Base-by-base conservation (phyloP, 163 green algal species). In the Scenedesmus sp. region DNA sequence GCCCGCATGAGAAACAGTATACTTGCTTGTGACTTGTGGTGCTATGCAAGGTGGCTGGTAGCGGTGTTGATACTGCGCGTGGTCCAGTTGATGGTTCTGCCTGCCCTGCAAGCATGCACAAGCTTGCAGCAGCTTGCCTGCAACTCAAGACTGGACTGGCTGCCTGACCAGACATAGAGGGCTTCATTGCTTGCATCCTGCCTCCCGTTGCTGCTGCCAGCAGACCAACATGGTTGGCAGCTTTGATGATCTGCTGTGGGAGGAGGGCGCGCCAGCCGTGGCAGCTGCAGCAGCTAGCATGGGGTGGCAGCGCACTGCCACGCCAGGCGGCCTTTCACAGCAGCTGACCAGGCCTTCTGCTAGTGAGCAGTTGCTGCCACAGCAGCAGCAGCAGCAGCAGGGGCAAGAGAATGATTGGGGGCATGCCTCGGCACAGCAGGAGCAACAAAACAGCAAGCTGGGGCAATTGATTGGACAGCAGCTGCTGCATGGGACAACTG, bases 211-310 rank as follows among this genome's bases (percentile, higher is more conserved):
- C 65, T 89, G 84, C 30, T 26, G 24, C 42, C 16, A 84, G 86
- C 86, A 91, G 86, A 59, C 53, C 5, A 86, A 68, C 73, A 91
- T 91, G 46, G 86, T 51, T 49, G 79, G 53, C 46, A 90, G 73
- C 49, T 91, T 91, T 86, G 86, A 91, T 86, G 86, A 91, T 18
- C 22, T 91, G 37, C 86, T 91, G 73, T 91, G 86, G 86, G 86
- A 86, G 33, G 76, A 91, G 6, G 22, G 26, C 30, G 72, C 46
- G 44, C 76, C 49, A 42, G 81, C 81, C 30, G 81, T 56, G 33
- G 53, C 81, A 76, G 81, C 81, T 22, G 86, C 86, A 72, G 72
- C 86, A 37, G 72, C 86, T 1, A 89, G 84, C 61, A 43, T 89
- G 40, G 84, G 84, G 68, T 89, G 85, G 85, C 85, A 89, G 85